Evolutionary conservation across 345 rosid genomes (phyloP), one percentile per base, ranked within the genome.

Genomic region (Camelina laxa): DNA sequence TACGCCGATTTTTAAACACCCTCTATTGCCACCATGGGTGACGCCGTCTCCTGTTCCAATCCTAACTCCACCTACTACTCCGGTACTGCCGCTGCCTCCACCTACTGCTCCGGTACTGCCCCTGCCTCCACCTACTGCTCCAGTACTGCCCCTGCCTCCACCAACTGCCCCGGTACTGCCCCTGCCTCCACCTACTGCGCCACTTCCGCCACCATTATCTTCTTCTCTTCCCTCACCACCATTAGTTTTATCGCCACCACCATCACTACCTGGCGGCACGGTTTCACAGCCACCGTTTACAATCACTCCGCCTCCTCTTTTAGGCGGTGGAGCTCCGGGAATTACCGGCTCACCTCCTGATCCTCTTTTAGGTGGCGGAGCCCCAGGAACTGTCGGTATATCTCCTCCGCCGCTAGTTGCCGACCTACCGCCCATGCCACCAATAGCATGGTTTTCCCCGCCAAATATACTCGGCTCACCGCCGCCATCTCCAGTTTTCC

Each of bases 221-320:
- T 61, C 75, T 21, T 44, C 80, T 62, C 59, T 76, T 45, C 80
- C 80, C 19, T 12, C 80, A 54, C 79, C 79, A 54, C 9, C 75
- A 12, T 55, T 76, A 54, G 70, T 76, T 1, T 45, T 62, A 44
- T 76, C 80, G 3, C 79, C 80, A 2, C 80, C 79, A 68, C 79
- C 74, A n/a, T 9, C 59, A 58, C 42, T 14, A 24, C 59, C 42
- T 58, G 68, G 62, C 1, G 45, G 68, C 47, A 17, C 79, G 0
- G 73, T 75, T 59, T 36, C 73, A 36, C 73, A 48, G 17, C 78
- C 78, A 12, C 78, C 77, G 1, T 42, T 74, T 21, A 65, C 65
- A 22, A 14, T 73, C 9, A 64, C 70, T 16, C 58, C 74, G 4
- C 45, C 74, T 31, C 74, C 74, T 45, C 57, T 36, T 2, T 39